phyloP scores from a whole-genome alignment of 2,329 filamentous ascomycete genomes.

The Amylocarpus encephaloides region DNA sequence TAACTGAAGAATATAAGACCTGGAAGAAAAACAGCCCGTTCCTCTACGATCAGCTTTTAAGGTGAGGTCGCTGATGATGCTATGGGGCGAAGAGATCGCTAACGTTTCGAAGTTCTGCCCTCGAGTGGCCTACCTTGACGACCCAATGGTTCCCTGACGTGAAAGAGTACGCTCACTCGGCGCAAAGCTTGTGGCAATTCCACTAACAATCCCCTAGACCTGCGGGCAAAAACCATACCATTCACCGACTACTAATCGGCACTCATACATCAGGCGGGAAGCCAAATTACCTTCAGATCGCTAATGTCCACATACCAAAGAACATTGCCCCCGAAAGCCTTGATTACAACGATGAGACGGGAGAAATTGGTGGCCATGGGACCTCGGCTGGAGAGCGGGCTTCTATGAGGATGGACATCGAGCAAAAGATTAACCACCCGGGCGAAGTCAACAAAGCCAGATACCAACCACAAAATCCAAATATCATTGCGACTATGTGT shows the following conservation, averaged over 20 bases:
- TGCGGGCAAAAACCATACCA: slow-evolving; percentile 78
- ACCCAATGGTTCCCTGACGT: slow-evolving; percentile 98
- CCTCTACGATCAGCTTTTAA: slow-evolving; percentile 95
- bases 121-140: slow-evolving; percentile 96
- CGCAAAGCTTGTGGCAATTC: not conserved
- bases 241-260: slow-evolving; percentile 84
- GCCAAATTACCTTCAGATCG: slow-evolving; percentile 90
- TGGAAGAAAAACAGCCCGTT: slow-evolving; percentile 99
- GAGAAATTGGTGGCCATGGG: slow-evolving; percentile 91
- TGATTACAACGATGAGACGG: slow-evolving; percentile 86
- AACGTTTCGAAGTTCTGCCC: slow-evolving; percentile 58
- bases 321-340: slow-evolving; percentile 64
- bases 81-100: slow-evolving; percentile 5
- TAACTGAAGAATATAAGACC: slow-evolving; percentile 81
- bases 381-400: slow-evolving; percentile 62
- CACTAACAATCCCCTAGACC: slow-evolving; percentile 39
- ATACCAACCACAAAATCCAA: slow-evolving; percentile 95
- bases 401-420: slow-evolving; percentile 79
- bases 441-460: slow-evolving; percentile 98
- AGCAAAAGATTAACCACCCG: slow-evolving; percentile 93
- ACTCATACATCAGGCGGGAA: slow-evolving; percentile 87
- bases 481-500: slow-evolving; percentile 91
- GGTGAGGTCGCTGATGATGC: slow-evolving; percentile 37
- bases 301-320: slow-evolving; percentile 88
- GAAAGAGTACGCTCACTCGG: slow-evolving; percentile 51